These are phyloP conservation scores for Alternaria gansuensis DNA, from an alignment of 2,329 filamentous ascomycete species.

Conservation along the genomic window DNA sequence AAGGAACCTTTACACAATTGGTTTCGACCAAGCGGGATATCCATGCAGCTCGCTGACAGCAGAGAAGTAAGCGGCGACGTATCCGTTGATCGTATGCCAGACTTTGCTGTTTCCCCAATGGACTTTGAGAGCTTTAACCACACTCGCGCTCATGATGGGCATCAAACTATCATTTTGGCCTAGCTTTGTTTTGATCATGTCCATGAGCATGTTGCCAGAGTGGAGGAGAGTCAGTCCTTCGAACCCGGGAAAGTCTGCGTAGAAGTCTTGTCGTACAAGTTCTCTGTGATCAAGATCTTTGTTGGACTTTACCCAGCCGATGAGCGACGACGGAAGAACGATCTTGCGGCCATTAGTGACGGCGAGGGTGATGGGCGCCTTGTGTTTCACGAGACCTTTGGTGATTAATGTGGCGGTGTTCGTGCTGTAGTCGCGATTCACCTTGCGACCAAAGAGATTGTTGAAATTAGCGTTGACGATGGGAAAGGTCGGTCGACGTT, in stretches of 20 bases:
- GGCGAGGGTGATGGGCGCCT: neutral
- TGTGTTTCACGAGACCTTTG: neutral
- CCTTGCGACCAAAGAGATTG: neutral
- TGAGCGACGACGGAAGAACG: neutral
- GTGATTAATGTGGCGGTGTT: neutral
- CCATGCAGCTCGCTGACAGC: neutral
- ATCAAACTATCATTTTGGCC: neutral
- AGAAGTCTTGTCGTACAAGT: slow-evolving; percentile 6
- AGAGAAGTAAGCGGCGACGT: neutral
- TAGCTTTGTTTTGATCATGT: neutral
- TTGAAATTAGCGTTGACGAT: neutral
- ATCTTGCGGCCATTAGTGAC: neutral
- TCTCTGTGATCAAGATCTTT: slow-evolving; percentile 3
- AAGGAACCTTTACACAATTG: neutral
- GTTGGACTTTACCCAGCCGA: slow-evolving; percentile 3
- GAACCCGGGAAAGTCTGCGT: neutral
- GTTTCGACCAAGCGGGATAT: neutral
- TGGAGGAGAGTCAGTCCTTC: neutral
- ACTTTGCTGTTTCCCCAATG: neutral
- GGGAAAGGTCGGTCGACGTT: neutral
- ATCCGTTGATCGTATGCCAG: neutral
- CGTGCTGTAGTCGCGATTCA: neutral
- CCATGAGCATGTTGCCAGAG: neutral
- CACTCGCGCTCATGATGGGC: neutral
- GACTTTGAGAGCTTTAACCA: neutral